phyloP scores from a whole-genome alignment of 495 filamentous ascomycete species.

The Aspergillus leporis region DNA sequence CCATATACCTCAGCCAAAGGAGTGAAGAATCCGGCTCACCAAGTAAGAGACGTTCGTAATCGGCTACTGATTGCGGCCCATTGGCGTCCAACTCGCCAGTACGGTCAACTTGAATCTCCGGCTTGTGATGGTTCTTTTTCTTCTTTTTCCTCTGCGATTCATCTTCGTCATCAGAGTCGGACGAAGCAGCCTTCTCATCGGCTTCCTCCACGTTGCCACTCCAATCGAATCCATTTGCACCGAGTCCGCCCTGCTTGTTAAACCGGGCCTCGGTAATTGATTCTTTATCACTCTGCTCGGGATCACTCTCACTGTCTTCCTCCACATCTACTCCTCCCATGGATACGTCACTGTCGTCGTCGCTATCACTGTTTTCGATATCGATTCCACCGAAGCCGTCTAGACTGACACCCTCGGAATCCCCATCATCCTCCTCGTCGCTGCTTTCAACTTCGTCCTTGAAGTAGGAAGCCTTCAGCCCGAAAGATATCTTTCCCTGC shows the following conservation, averaged over 20 bases:
- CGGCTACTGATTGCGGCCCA: slow-evolving; percentile 86
- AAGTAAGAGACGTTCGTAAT: slow-evolving; percentile 91
- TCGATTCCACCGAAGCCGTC: slow-evolving; percentile 47
- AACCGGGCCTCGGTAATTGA: slow-evolving; percentile 26
- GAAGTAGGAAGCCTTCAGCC: slow-evolving; percentile 91
- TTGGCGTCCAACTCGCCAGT: slow-evolving; percentile 86
- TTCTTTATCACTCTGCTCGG: slow-evolving; percentile 41
- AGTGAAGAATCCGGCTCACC: slow-evolving; percentile 86
- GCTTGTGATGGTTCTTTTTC: slow-evolving; percentile 70
- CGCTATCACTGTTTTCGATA: slow-evolving; percentile 40
- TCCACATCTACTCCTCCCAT: slow-evolving; percentile 55
- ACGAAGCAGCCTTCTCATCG: slow-evolving; percentile 39
- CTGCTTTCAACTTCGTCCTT: slow-evolving; percentile 57
- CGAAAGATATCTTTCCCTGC: slow-evolving; percentile 78
- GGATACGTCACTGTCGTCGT: slow-evolving; percentile 48
- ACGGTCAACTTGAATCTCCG: slow-evolving; percentile 79
- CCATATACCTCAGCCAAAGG: slow-evolving; percentile 95
- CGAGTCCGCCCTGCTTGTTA: slow-evolving; percentile 58
- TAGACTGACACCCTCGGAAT: slow-evolving; percentile 47
- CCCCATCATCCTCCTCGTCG: slow-evolving; percentile 50
- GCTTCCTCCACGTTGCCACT: slow-evolving; percentile 59
- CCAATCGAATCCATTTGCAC: slow-evolving; percentile 85
- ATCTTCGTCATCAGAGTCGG: slow-evolving; percentile 52
- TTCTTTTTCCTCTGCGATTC: slow-evolving; percentile 62
- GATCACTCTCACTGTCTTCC: slow-evolving; percentile 49